Evolutionary conservation across 768 basidiomycete genomes (phyloP), one percentile per base, ranked within the genome.

Genomic region (Multifurca ochricompacta): DNA sequence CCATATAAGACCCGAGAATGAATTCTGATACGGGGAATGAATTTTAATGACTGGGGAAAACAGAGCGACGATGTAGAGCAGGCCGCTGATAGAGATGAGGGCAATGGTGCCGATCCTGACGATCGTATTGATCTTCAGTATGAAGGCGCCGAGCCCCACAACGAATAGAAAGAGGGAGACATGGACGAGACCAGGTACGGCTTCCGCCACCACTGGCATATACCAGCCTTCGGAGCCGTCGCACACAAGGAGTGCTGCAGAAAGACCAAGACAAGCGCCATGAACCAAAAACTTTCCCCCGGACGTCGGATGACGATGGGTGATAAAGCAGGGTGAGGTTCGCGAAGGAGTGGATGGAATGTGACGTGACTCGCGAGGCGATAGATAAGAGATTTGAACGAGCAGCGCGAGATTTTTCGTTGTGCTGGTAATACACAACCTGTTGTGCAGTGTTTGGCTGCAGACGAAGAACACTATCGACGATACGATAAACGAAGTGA

Each of bases 101-200:
- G 51, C 23, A 0, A 48, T 43, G 0, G 53, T 46, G 1, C 35
- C 36, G 6, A 54, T 28, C 1, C 59, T 58, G 10, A 62, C 50
- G 13, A 30, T 39, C 1, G 14, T 27, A 36, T 62, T 61, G 46
- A 62, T 61, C 9, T 71, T 65, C 51, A 64, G 64, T 19, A 78
- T 64, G 60, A 77, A 76, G 18, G 70, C 68, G 39, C 76, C 63
- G 21, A 80, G 68, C 32, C 74, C 73, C 34, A 72, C 69, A 63
- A 81, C 71, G 64, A 79, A 78, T 6, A 77, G 66, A 14, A 77
- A 69, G 39, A 70, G 68, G 16, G 70, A 67, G 2, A 73, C 65
- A 76, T 77, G n/a, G n/a, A n/a, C n/a, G n/a, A n/a, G n/a, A n/a
- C n/a, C n/a, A n/a, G n/a, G n/a, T n/a, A n/a, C n/a, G n/a, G n/a